Percentiles rank a stretch among this genome's conserved stretches.
These are phyloP conservation scores for Lactarius evosmus DNA, from an alignment of 768 basidiomycete species.

Conservation along the genomic window DNA sequence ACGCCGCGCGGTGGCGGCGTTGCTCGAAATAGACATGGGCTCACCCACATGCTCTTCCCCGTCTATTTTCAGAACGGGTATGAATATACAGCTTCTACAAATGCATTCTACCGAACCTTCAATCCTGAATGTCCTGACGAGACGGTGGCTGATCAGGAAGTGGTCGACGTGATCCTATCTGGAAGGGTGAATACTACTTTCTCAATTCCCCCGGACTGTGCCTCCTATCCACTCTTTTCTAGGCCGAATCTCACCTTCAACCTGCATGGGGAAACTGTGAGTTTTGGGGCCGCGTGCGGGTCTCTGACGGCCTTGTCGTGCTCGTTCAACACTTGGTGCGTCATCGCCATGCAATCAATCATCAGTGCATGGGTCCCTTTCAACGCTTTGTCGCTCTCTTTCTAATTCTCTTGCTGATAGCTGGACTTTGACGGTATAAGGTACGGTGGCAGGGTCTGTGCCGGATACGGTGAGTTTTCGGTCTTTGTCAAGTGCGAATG, in stretches of 20 bases:
- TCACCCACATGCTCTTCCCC: no score
- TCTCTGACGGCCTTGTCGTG: conserved; percentile 27
- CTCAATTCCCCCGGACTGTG: not conserved
- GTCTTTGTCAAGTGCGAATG: not conserved
- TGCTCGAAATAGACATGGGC: not conserved
- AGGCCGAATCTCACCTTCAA: conserved; percentile 14
- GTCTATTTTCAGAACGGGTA: not conserved
- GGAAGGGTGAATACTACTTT: conserved; percentile 18
- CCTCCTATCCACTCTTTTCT: not conserved
- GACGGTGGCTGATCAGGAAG: conserved; percentile 2
- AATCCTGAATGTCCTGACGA: not conserved
- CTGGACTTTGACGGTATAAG: not conserved
- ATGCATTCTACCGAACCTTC: conserved; percentile 23
- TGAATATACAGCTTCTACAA: not conserved
- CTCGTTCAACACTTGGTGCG: conserved; percentile 20
- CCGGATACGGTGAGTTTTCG: conserved; percentile 22
- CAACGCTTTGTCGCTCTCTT: not conserved
- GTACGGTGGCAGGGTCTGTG: conserved; percentile 14
- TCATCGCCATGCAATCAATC: not conserved
- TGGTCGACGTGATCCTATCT: conserved; percentile 26
- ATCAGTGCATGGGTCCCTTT: not conserved
- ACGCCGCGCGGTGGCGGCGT: not conserved
- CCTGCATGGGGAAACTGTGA: conserved; percentile 20
- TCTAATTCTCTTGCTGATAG: conserved; percentile 7
- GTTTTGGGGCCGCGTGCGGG: conserved; percentile 24